Evolutionary conservation across 306 rosid species (phyloP), one percentile per base, ranked within the genome.

Genomic region (Cyclanthera cordifolia): DNA sequence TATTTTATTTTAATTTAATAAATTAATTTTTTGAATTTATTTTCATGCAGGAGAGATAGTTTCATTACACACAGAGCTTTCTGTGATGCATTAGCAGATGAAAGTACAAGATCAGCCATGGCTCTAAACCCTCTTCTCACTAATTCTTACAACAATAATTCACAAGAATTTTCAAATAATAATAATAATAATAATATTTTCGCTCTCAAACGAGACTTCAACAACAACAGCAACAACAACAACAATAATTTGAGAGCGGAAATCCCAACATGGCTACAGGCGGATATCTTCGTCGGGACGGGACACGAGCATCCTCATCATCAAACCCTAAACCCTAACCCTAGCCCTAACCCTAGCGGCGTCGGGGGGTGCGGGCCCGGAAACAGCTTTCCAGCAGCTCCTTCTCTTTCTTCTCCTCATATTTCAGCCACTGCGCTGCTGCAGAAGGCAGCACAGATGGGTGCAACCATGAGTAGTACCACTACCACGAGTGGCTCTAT

Each of bases 381-480:
- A 0, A 32, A n/a, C n/a, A n/a, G 37, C 4, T 6, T 32, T 32
- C 41, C 41, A 34, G 1, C 41, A 5, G 8, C 41, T 34, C 9
- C 9, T 0, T 5, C 9, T 34, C 5, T 4, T 34, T 34, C 8
- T 34, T 34, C 41, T 34, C 41, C 41, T 34, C 41, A 34, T 34
- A 34, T 34, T 34, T 34, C 99, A 68, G 99, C 99, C 72, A 90
- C 97, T 53, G 99, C 97, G 27, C 80, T 94, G 84, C 86, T 94
- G 17, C 99, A 94, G 87, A 94, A 86, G 77, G 97, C 99, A 73
- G 95, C 99, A 37, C 90, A 87, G 67, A 87, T 93, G 88, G 98
- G 99, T 68, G 89, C 96, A 59, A 90, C 94, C 57, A 80, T 81
- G 74, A 85, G 86, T 79, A 20, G 54, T 32, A 32, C 37, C 37